A percentile compares a stretch with the other conserved stretches of the same genome.
Evolutionary conservation across 305 asterid species (phyloP).

Genomic region (Fraxinus sp.): DNA sequence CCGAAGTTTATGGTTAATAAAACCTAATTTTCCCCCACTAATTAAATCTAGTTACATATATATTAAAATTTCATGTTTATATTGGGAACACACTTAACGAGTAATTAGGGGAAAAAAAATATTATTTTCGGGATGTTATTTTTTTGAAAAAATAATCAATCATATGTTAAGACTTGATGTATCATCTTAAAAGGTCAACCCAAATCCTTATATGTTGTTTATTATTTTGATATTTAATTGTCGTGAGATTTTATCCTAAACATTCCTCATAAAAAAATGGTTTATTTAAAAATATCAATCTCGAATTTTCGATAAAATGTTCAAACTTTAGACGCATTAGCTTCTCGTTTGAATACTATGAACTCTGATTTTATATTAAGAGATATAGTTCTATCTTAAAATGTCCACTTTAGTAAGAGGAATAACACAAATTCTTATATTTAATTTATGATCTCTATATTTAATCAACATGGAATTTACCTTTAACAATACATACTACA

Average conservation of each 20-base stretch:
- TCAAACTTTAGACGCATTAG: not conserved
- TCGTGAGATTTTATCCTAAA: not conserved
- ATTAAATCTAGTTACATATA: not conserved
- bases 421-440: no score
- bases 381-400: no score
- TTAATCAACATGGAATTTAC: not conserved
- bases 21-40: slow-evolving; percentile 28
- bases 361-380: no score
- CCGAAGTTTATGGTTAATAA: slow-evolving; percentile 22
- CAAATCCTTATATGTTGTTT: not conserved
- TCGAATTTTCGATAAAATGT: no score
- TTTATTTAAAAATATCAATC: no score
- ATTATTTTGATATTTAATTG: no score
- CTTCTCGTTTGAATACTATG: no score
- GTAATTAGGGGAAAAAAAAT: not conserved
- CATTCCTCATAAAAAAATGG: not conserved
- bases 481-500: not conserved
- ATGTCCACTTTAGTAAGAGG: no score
- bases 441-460: not conserved
- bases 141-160: no score
- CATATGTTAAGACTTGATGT: not conserved
- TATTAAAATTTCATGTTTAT: not conserved
- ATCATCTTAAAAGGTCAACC: not conserved
- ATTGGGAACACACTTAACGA: not conserved
- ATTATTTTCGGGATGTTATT: not conserved